Base-by-base conservation (phyloP, 345 rosid species). In the Linum lewisii region DNA sequence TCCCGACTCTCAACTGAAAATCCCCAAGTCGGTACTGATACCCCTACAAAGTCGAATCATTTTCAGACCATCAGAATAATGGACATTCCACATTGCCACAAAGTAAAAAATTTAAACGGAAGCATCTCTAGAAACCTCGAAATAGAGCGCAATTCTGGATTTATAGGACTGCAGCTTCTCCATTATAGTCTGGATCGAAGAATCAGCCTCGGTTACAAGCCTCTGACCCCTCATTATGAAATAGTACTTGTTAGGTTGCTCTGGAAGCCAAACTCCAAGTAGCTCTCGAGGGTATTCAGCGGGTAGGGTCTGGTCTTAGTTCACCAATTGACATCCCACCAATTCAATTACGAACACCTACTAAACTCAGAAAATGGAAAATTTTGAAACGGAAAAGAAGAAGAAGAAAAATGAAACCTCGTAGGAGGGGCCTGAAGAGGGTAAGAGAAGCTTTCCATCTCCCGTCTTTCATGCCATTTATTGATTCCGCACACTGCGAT, bases 111-210 rank as follows among this genome's bases (percentile, higher is more conserved):
- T 4, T 15, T 29, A 59, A 60, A 24, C 5, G 23, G 14, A 44
- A 8, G 21, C 2, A 58, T 42, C 4, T 24, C 21, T 24, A 36
- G 14, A 64, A 64, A 87, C 89, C 86, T 92, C 98, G 58, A 84
- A 82, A 60, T 76, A 76, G 54, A 92, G 86, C 0, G 93, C 82
- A 7, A 86, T 79, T 57, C 87, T 83, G 0, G 92, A 82, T 72
- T 82, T 88, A 69, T 86, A 88, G 60, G 95, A 88, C 61, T 92
- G 97, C 75, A 92, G 77, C 66, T 86, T 92, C 84, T 92, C 98
- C 98, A 92, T 92, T 24, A 88, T 88, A 50, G 68, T 67, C 62
- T 86, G 96, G 69, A 92, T 84, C 2, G 93, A 75, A 1, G 87
- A 74, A 77, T 88, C 98, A 0, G 91, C 84, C 61, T 92, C 97